Base-by-base conservation (phyloP, 129 eudicot genomes). In the Flaveria trinervia region DNA sequence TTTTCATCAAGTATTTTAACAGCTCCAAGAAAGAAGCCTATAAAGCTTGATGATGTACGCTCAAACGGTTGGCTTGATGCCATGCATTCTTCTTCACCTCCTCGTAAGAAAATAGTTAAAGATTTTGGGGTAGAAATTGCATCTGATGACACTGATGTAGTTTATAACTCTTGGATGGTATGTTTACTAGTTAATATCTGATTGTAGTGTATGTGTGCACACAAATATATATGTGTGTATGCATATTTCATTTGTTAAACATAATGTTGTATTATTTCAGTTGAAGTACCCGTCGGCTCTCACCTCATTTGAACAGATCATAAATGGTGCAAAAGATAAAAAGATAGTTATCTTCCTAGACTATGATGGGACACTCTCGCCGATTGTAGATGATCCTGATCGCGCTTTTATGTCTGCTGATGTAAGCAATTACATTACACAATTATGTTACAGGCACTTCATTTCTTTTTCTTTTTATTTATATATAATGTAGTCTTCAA, bases 341-440 rank as follows among this genome's bases (percentile, higher is more conserved):
- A 87, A 91, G 85, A 68, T 94, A 52, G 96, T 88, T 20, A 74
- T 94, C 22, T 94, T 94, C 84, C 72, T 94, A 70, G 98, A 94
- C 77, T 94, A 94, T 83, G 98, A 94, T 18, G 98, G 98, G 33
- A 94, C 98, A 33, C 97, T 94, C 50, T 91, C 97, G 23, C 98
- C 98, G 1, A 94, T 94, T 23, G 98, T 94, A n/a, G 93, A 94
- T 79, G 98, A 94, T 49, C 98, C 98, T 74, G 98, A 94, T 73
- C 85, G 89, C 57, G 98, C 98, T 76, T 86, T 94, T 54, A 89
- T 94, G 90, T 87, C 98, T 55, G 85, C 78, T 71, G 97, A 89
- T 70, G 98, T 93, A 85, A 88, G 96, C 77, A 30, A 5, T 61
- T 50, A 49, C 36, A 39, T 16, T 9, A 46, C 9, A 16, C 16